Evolutionary conservation across 2,329 filamentous ascomycete genomes (phyloP).

Genomic region (Aspergillus awamori): DNA sequence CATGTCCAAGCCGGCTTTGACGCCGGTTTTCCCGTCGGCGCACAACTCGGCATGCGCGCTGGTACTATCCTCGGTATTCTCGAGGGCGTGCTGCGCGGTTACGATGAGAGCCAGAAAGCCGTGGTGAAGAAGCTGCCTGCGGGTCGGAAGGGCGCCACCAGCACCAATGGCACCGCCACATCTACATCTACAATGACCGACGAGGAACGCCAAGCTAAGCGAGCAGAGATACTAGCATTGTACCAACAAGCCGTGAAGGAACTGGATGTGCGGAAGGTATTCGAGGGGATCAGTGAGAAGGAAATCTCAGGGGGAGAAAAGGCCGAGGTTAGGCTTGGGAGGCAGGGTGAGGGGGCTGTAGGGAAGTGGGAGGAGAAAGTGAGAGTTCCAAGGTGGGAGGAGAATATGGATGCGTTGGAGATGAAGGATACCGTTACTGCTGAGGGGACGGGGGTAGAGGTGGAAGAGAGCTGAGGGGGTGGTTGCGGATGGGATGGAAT

Average conservation of each 20-base stretch:
- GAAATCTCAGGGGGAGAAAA: constrained; percentile 21
- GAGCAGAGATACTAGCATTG: constrained; percentile 37
- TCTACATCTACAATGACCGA: constrained; percentile 6
- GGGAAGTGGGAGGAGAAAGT: constrained; percentile 37
- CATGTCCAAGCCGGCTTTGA: constrained; percentile 89
- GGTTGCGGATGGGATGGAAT: background rate
- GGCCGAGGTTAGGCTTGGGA: constrained; percentile 32
- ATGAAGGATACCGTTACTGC: constrained; percentile 29
- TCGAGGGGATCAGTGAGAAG: constrained; percentile 47
- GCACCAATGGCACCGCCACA: background rate
- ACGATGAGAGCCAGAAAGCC: constrained; percentile 33
- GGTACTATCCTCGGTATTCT: constrained; percentile 77
- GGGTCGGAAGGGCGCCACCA: constrained; percentile 18
- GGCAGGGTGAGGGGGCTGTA: constrained; percentile 35
- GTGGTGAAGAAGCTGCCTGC: constrained; percentile 32
- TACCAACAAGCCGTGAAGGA: constrained; percentile 57
- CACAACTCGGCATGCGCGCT: constrained; percentile 72
- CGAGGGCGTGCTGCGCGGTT: constrained; percentile 64
- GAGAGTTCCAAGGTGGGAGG: constrained; percentile 40
- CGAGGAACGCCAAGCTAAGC: constrained; percentile 39
- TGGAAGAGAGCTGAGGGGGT: background rate
- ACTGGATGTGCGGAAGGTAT: constrained; percentile 64
- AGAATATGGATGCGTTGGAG: constrained; percentile 43
- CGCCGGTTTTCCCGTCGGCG: constrained; percentile 83
- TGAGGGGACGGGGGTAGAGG: background rate